Base-by-base conservation (phyloP, 1,284 basidiomycete genomes). In the Trichosporon asahii region DNA sequence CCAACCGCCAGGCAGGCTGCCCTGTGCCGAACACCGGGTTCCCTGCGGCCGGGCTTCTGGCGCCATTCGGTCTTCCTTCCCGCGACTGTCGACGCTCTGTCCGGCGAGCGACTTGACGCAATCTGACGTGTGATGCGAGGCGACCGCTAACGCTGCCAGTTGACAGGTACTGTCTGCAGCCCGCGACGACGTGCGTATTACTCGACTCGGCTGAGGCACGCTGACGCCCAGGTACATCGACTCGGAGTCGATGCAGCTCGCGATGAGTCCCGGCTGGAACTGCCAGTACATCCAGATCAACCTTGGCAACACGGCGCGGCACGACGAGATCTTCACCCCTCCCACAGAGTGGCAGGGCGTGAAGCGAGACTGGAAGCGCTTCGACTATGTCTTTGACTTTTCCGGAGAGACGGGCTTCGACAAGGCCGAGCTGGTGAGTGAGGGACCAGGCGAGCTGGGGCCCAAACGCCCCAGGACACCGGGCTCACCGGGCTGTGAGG, bases 111-210 rank as follows among this genome's bases (percentile, higher is more conserved):
- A 2, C 60, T 61, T 11, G 27, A 61, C 60, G 60, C 40, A 31
- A 11, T 18, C 7, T 61, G 25, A 44, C 44, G 35, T 37, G 63
- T 70, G 49, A 67, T 31, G 29, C 44, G 49, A n/a, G 40, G 40
- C 40, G 5, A 23, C 11, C 18, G 49, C 29, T 66, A 33, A 90
- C 93, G 1, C 73, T 7, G 2, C 11, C 35, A 74, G 91, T 93
- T 60, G 93, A 95, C 84, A 92, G 93, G 80, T 94, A 89, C 82
- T 92, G 91, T 25, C 91, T 95, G 46, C 78, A 84, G 15, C 93
- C 93, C 5, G 87, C 93, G n/a, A 94, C 93, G 67, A 94, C 92
- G 90, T 94, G 80, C 77, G 90, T 85, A 31, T 15, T 15, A n/a
- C n/a, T 14, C 23, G 25, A 9, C 4, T 8, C 31, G 3, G 3